Evolutionary conservation across 2,329 filamentous ascomycete species (phyloP).

Genomic region (Elsinoe ampelina): DNA sequence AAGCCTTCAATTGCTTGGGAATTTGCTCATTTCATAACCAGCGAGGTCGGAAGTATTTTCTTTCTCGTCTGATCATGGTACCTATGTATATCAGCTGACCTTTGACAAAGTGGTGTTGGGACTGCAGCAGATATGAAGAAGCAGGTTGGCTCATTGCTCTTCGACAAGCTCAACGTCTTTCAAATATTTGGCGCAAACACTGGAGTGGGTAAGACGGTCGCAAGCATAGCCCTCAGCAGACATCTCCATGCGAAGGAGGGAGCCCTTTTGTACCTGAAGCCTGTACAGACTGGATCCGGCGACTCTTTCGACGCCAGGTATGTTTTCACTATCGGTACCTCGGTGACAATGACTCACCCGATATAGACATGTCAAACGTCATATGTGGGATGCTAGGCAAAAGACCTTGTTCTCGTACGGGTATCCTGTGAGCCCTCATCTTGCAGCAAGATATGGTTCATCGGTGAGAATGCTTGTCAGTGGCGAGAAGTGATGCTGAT

Average conservation of each 20-base stretch:
- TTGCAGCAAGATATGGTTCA: constrained; percentile 47
- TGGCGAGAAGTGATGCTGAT: neutral
- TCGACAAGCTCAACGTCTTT: constrained; percentile 58
- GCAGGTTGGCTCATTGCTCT: constrained; percentile 53
- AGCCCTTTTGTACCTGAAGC: constrained; percentile 57
- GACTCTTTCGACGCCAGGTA: constrained; percentile 53
- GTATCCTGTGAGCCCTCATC: constrained; percentile 67
- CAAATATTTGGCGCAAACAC: constrained; percentile 81
- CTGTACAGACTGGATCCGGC: constrained; percentile 65
- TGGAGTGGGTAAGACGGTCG: constrained; percentile 74
- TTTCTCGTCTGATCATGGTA: neutral
- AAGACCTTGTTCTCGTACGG: constrained; percentile 62
- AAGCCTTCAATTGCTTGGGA: constrained; percentile 6
- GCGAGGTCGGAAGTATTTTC: neutral
- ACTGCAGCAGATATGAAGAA: constrained; percentile 26
- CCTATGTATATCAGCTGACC: neutral
- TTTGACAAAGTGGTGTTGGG: constrained; percentile 2
- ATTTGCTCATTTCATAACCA: neutral
- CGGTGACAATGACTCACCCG: neutral
- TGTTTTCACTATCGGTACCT: neutral
- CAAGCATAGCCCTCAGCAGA: constrained; percentile 55
- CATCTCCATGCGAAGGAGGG: constrained; percentile 41
- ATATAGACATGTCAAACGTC: neutral
- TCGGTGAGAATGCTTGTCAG: neutral
- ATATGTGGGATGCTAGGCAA: neutral